phyloP scores from a whole-genome alignment of 2,329 filamentous ascomycete species.

The Didymella segeticola region DNA sequence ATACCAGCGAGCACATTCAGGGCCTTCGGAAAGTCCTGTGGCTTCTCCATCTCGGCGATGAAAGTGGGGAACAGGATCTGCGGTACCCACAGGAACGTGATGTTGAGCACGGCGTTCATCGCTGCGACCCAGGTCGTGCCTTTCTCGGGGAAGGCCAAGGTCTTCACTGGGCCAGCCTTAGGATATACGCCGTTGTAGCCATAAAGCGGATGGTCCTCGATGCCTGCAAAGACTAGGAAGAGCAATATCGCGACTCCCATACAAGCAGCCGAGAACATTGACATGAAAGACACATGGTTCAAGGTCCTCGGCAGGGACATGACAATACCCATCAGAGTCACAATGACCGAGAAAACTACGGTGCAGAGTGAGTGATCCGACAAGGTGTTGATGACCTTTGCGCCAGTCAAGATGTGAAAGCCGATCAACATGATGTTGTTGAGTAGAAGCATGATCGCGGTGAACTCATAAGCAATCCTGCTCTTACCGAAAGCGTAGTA shows the following conservation, averaged over 20 bases:
- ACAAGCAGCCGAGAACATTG: slow-evolving; percentile 79
- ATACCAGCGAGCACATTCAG: slow-evolving; percentile 88
- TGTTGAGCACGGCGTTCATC: slow-evolving; percentile 90
- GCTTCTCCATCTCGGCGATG: slow-evolving; percentile 88
- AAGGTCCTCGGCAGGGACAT: slow-evolving; percentile 87
- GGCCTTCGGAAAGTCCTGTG: slow-evolving; percentile 86
- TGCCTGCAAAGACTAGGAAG: slow-evolving; percentile 78
- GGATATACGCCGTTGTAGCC: slow-evolving; percentile 64
- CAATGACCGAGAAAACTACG: slow-evolving; percentile 76
- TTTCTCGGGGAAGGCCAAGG: slow-evolving; percentile 70
- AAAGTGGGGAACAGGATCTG: slow-evolving; percentile 93
- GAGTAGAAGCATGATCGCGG: slow-evolving; percentile 84
- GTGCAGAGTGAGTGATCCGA: slow-evolving; percentile 75
- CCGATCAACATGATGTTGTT: slow-evolving; percentile 92
- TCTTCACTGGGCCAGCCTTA: slow-evolving; percentile 65
- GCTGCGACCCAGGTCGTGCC: slow-evolving; percentile 81
- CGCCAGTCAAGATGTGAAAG: slow-evolving; percentile 48
- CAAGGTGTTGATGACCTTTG: slow-evolving; percentile 50
- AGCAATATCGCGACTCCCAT: slow-evolving; percentile 87
- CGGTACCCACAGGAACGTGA: slow-evolving; percentile 93
- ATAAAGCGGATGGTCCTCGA: slow-evolving; percentile 70
- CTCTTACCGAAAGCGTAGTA: slow-evolving; percentile 89
- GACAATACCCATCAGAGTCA: slow-evolving; percentile 77
- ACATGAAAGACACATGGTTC: slow-evolving; percentile 76
- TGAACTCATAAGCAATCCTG: slow-evolving; percentile 70